Percentiles rank a stretch among this genome's conserved stretches.
These are phyloP conservation scores for Venustampulla echinocandica DNA, from an alignment of 495 filamentous ascomycete species.

Conservation along the genomic window DNA sequence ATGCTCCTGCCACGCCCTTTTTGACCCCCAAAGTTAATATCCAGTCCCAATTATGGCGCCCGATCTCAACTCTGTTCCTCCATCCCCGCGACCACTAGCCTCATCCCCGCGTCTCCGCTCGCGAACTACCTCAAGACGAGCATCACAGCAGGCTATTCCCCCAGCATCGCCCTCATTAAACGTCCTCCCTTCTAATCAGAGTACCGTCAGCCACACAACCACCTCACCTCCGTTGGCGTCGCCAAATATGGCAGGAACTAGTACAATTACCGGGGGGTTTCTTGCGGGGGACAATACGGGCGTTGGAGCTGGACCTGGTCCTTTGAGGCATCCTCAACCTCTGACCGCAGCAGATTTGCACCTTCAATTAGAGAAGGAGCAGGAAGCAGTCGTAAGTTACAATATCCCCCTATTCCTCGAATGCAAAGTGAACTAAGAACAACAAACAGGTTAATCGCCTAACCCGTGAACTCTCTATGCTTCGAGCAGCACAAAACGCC, in stretches of 20 bases:
- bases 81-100: slow-evolving; percentile 25
- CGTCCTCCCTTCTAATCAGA: slow-evolving; percentile 47
- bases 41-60: slow-evolving; percentile 42
- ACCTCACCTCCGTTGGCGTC: slow-evolving; percentile 20
- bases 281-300: slow-evolving; percentile 42
- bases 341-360: slow-evolving; percentile 82
- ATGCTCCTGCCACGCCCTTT: no score
- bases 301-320: slow-evolving; percentile 56
- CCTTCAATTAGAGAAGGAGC: slow-evolving; percentile 80
- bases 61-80: slow-evolving; percentile 45
- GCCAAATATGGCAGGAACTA: slow-evolving; percentile 10
- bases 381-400: slow-evolving; percentile 75
- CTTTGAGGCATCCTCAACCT: slow-evolving; percentile 71
- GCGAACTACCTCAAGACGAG: slow-evolving; percentile 15
- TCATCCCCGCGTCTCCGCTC: slow-evolving; percentile 19
- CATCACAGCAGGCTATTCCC: slow-evolving; percentile 15
- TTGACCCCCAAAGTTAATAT: no score
- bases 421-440: slow-evolving; percentile 6
- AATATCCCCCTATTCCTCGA: neutral
- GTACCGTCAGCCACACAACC: slow-evolving; percentile 33
- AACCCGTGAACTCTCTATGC: slow-evolving; percentile 70
- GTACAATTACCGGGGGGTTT: slow-evolving; percentile 7
- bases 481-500: slow-evolving; percentile 71
- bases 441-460: slow-evolving; percentile 72
- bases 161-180: slow-evolving; percentile 19